Base-by-base conservation (phyloP, 306 rosid species). In the Gynostemma pentaphyllum region DNA sequence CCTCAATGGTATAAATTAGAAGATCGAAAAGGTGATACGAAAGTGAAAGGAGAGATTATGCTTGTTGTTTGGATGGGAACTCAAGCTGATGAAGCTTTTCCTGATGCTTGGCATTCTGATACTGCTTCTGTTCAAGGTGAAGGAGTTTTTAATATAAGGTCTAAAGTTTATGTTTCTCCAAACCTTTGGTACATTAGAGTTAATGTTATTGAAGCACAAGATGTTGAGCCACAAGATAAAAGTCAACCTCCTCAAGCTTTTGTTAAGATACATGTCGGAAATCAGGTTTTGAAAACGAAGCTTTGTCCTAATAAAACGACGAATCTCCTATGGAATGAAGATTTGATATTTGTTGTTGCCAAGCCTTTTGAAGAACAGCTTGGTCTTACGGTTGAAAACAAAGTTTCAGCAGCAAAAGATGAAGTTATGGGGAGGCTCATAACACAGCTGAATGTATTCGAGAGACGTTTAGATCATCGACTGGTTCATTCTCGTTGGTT, bases 1-100 rank as follows among this genome's bases (percentile, higher is more conserved):
- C 96, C 96, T 16, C 90, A 88, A 26, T 88, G 96, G 96, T 85
- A 88, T 29, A 76, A 81, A 47, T 36, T 88, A 8, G 88, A 83
- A 72, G 68, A 81, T 44, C 9, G 82, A 39, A 70, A 5, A 2
- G 79, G 86, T 0, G 72, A 81, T 4, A 19, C 55, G 15, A 79
- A 81, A 67, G 86, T 75, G 42, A 83, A 67, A 46, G 96, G 96
- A 29, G 85, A 79, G 64, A 65, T 88, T 7, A 88, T 88, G 96
- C 77, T 88, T 19, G 96, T 94, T 9, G 87, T 85, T 42, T 88
- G 96, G 96, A 85, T 88, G 83, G 94, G 96, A 23, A 88, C 94
- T 52, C 94, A 88, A 47, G 94, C 83, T 5, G 94, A 88, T 71
- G 94, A 88, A 71, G 96, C 96, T 7, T 88, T 88, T 66, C 88